Evolutionary conservation across 2,329 filamentous ascomycete genomes (phyloP).

Genomic region (Sporothrix euskadiensis): DNA sequence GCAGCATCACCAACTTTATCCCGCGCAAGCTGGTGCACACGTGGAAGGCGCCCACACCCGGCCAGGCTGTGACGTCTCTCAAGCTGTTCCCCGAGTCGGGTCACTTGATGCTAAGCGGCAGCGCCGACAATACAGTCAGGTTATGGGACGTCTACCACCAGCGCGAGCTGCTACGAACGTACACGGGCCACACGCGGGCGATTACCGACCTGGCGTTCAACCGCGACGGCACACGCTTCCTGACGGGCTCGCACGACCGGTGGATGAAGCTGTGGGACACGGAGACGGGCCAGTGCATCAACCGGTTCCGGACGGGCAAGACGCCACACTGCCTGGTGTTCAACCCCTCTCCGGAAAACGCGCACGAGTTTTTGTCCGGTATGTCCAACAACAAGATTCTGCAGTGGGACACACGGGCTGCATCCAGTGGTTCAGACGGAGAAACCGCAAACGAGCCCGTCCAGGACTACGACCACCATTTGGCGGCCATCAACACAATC

Average conservation of each 20-base stretch:
- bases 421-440: not conserved
- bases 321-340: conserved; percentile 94
- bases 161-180: conserved; percentile 85
- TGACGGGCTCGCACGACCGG: conserved; percentile 90
- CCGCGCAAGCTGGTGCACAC: conserved; percentile 92
- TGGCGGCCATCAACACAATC: conserved; percentile 97
- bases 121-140: conserved; percentile 86
- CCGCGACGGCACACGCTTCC: conserved; percentile 75
- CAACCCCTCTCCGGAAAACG: conserved; percentile 75
- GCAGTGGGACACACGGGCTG: conserved; percentile 84
- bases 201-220: conserved; percentile 91
- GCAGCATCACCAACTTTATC: conserved; percentile 83
- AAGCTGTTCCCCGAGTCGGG: conserved; percentile 88
- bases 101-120: conserved; percentile 85
- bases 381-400: conserved; percentile 99
- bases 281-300: conserved; percentile 85
- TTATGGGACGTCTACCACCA: conserved; percentile 94
- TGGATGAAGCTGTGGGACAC: conserved; percentile 99
- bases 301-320: conserved; percentile 88
- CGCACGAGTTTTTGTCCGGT: conserved; percentile 89
- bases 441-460: conserved; percentile 65
- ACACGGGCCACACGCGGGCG: conserved; percentile 84
- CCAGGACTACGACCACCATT: conserved; percentile 97
- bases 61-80: conserved; percentile 72
- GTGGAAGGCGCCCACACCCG: conserved; percentile 71